Evolutionary conservation across 768 basidiomycete genomes (phyloP).

Genomic region (Lentinula detonsa): DNA sequence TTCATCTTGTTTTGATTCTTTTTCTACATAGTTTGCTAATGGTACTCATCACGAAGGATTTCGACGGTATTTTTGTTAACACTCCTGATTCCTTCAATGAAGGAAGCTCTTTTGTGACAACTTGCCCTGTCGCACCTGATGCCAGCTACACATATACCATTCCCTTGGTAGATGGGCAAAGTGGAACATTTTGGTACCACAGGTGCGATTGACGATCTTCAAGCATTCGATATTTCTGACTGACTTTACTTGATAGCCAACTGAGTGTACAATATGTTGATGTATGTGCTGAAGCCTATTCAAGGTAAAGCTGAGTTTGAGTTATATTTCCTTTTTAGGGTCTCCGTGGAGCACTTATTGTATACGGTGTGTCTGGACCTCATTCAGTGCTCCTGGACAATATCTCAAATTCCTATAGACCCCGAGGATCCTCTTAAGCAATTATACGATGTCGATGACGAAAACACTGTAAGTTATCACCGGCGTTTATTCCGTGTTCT

Average conservation of each 20-base stretch:
- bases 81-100: slow-evolving; percentile 20
- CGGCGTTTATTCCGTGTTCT: neutral
- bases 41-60: slow-evolving; percentile 10
- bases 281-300: slow-evolving; percentile 9
- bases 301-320: neutral
- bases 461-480: slow-evolving; percentile 2
- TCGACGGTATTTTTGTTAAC: slow-evolving; percentile 21
- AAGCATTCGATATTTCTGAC: neutral
- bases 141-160: slow-evolving; percentile 30
- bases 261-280: slow-evolving; percentile 23
- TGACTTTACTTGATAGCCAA: slow-evolving; percentile 10
- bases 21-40: neutral
- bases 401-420: slow-evolving; percentile 7
- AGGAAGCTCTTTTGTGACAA: slow-evolving; percentile 35
- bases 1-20: too few species aligned
- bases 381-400: neutral
- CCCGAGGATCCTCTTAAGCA: slow-evolving; percentile 33
- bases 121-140: slow-evolving; percentile 35
- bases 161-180: slow-evolving; percentile 23
- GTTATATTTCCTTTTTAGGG: slow-evolving; percentile 11
- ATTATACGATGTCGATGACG: slow-evolving; percentile 42
- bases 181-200: slow-evolving; percentile 39
- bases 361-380: slow-evolving; percentile 21
- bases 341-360: slow-evolving; percentile 26
- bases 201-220: slow-evolving; percentile 8